These are phyloP conservation scores for Saprolegnia parasitica DNA, from an alignment of 352 stramenopile species.

Conservation along the genomic window DNA sequence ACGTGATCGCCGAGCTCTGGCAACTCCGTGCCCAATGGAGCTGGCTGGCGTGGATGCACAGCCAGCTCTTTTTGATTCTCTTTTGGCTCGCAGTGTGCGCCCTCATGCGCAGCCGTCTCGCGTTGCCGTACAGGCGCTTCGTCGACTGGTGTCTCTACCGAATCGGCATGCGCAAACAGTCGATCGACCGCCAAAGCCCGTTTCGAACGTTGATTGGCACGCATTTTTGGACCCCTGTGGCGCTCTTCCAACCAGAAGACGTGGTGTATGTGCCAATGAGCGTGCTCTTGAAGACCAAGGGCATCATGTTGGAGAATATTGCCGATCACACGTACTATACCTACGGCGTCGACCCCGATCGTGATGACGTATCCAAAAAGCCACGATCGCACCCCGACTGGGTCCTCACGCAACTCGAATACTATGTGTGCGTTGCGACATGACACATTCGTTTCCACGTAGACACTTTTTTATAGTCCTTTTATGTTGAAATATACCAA, in stretches of 20 bases:
- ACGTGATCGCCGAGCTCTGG: background rate
- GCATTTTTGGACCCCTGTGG: background rate
- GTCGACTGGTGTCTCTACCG: background rate
- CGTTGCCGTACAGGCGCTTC: background rate
- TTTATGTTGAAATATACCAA: too few relatives aligned
- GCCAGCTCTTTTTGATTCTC: background rate
- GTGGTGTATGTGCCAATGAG: background rate
- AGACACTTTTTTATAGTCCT: too few relatives aligned
- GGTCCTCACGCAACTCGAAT: background rate
- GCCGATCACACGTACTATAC: background rate
- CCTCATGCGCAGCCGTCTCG: background rate
- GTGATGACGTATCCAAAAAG: background rate
- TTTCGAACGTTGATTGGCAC: background rate
- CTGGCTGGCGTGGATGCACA: background rate
- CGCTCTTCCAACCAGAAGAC: background rate
- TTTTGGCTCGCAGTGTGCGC: background rate
- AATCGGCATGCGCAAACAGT: background rate
- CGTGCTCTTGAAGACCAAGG: slow-evolving; percentile 1
- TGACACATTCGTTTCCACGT: too few relatives aligned
- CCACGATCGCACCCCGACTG: slow-evolving; percentile 3
- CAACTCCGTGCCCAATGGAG: background rate
- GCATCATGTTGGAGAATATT: background rate
- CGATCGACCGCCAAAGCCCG: background rate
- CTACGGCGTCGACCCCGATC: background rate
- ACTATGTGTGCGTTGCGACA: background rate